phyloP scores from a whole-genome alignment of 1,284 basidiomycete species.

The Termitomyces sp. region DNA sequence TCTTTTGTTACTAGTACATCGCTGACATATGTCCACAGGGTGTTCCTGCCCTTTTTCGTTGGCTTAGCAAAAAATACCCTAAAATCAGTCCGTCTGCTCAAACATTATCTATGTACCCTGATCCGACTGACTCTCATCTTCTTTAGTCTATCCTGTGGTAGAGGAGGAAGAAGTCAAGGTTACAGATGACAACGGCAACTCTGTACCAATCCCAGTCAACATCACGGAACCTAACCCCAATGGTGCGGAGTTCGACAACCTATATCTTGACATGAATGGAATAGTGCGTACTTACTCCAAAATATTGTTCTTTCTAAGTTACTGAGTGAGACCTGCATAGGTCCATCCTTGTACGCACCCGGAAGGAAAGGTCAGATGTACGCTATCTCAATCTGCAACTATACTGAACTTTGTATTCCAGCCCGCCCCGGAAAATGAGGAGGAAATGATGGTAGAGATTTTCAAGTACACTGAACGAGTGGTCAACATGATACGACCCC shows the following conservation, averaged over 20 bases:
- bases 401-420: constrained; percentile 23
- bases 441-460: constrained; percentile 99
- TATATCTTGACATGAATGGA: constrained; percentile 94
- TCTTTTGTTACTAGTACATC: background rate
- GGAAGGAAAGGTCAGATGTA: constrained; percentile 73
- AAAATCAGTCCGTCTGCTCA: constrained; percentile 69
- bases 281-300: constrained; percentile 46
- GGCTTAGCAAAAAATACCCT: constrained; percentile 95
- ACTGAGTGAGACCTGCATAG: constrained; percentile 30
- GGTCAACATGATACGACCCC: constrained; percentile 94
- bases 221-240: constrained; percentile 92
- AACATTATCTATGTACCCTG: background rate
- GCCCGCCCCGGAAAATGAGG: constrained; percentile 95
- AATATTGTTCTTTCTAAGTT: background rate
- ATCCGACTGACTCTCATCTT: background rate
- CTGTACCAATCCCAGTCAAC: constrained; percentile 76
- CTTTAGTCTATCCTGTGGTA: constrained; percentile 65
- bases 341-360: constrained; percentile 99
- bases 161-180: constrained; percentile 80
- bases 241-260: constrained; percentile 90
- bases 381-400: background rate
- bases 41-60: constrained; percentile 92
- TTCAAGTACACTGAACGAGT: constrained; percentile 97
- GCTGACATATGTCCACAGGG: constrained; percentile 47
- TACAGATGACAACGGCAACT: constrained; percentile 61